Conservation (phyloP, 768 basidiomycete genomes). For the Suillus americanus region DNA sequence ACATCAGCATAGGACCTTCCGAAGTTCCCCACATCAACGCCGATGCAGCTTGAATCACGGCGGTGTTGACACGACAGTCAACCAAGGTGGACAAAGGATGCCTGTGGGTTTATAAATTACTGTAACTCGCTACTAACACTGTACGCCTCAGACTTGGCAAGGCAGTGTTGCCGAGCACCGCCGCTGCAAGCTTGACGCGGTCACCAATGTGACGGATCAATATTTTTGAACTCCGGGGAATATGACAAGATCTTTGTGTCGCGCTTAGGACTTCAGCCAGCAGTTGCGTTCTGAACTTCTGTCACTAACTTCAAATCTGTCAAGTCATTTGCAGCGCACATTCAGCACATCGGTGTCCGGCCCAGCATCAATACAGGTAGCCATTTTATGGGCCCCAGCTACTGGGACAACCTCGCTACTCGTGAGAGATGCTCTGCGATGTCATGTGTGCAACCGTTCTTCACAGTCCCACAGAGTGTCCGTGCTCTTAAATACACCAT, state of each 20-base stretch:
- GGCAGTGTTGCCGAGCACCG: background rate
- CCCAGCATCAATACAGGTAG: too few species aligned
- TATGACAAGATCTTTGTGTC: background rate
- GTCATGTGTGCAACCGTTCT: background rate
- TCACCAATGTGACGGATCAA: background rate
- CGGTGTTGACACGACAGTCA: background rate
- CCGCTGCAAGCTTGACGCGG: background rate
- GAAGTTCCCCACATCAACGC: too few species aligned
- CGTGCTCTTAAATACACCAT: constrained; percentile 7
- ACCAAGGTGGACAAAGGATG: background rate
- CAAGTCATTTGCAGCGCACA: background rate
- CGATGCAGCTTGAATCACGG: too few species aligned
- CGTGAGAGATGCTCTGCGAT: background rate
- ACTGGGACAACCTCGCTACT: background rate
- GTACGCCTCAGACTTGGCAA: background rate
- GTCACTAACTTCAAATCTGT: background rate
- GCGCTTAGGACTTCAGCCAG: background rate
- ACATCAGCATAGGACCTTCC: too few species aligned
- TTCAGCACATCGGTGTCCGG: background rate
- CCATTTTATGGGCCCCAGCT: background rate
- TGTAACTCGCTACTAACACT: background rate
- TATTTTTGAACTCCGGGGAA: background rate
- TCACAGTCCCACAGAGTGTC: constrained; percentile 7
- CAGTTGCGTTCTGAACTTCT: background rate
- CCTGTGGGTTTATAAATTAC: background rate